phyloP scores from a whole-genome alignment of 768 basidiomycete genomes.

The Dendrothele bispora region DNA sequence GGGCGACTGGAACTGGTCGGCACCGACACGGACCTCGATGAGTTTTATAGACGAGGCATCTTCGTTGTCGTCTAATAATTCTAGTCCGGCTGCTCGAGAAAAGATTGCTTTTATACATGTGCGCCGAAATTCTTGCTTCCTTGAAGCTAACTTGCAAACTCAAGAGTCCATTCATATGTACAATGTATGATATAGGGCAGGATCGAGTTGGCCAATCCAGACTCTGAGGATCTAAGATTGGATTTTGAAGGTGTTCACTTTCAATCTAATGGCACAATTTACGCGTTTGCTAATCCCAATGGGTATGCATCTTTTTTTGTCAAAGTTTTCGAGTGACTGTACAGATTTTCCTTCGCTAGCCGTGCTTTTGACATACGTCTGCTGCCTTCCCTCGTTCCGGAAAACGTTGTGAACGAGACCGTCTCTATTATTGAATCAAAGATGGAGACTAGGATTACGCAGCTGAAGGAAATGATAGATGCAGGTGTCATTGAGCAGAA shows the following conservation, averaged over 20 bases:
- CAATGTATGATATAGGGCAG: conserved; percentile 50
- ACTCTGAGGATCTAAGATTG: conserved; percentile 59
- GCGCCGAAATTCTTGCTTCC: conserved; percentile 25
- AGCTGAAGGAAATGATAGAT: conserved; percentile 62
- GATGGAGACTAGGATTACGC: conserved; percentile 55
- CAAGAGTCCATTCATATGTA: conserved; percentile 4
- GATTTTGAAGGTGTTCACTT: conserved; percentile 83
- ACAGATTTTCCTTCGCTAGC: conserved; percentile 26
- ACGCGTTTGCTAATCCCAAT: conserved; percentile 63
- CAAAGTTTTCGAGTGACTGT: too few relatives aligned
- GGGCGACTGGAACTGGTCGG: conserved; percentile 73
- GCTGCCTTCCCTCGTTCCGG: conserved; percentile 67
- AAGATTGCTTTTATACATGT: conserved; percentile 67
- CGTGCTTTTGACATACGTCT: conserved; percentile 63
- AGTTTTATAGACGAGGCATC: conserved; percentile 67
- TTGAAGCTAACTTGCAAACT: neutral
- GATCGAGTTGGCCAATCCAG: conserved; percentile 60
- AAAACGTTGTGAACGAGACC: conserved; percentile 53
- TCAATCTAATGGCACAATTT: conserved; percentile 70
- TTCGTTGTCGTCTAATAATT: conserved; percentile 34
- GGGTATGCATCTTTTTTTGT: conserved; percentile 49
- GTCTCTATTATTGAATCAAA: conserved; percentile 60
- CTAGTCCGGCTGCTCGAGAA: conserved; percentile 31
- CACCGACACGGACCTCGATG: conserved; percentile 59
- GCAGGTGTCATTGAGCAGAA: conserved; percentile 63